Base-by-base conservation (phyloP, 225 moss, liverwort and hornwort genomes). In the Ulota crispa region DNA sequence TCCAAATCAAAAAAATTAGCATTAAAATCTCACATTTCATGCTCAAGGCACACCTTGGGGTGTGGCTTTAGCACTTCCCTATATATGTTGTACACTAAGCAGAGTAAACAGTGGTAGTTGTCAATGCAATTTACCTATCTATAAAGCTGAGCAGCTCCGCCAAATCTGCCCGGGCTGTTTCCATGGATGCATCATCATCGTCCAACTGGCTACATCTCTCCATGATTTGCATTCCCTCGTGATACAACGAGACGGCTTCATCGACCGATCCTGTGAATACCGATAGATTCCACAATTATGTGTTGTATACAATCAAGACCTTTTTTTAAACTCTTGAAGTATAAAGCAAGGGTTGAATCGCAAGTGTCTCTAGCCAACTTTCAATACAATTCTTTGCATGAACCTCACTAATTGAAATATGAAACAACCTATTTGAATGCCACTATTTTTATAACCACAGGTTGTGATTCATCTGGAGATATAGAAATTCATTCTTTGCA, bases 161-260 rank as follows among this genome's bases (percentile, higher is more conserved):
- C 80, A 97, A 72, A 87, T 97, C 97, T 79, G 95, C 90, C 27
- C 97, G 93, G 15, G 93, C 95, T 76, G 87, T 92, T 83, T 97
- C 97, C 73, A 97, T 70, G 63, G 93, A 90, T 37, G 95, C 85
- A 89, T 95, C 94, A 65, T 90, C 88, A 26, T 85, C 82, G 42
- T 87, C 82, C 82, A 95, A 89, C 20, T 64, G 85, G 59, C 86
- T 86, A 78, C 93, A 94, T 34, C 83, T 82, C 74, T 87, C 86
- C 92, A 97, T 94, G 23, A 93, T 76, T 63, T 80, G 71, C 20
- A 95, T 85, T 76, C 95, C 97, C 73, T 86, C 88, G 83, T 75
- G 85, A 87, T 84, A 93, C 85, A 95, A 83, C 56, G 68, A 45
- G 37, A 97, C 70, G 42, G 97, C 92, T 83, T 97, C 93, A 83